Percentiles rank a stretch among this genome's conserved stretches.
Evolutionary conservation across 306 rosid genomes (phyloP).

Genomic region (Inga oerstediana): DNA sequence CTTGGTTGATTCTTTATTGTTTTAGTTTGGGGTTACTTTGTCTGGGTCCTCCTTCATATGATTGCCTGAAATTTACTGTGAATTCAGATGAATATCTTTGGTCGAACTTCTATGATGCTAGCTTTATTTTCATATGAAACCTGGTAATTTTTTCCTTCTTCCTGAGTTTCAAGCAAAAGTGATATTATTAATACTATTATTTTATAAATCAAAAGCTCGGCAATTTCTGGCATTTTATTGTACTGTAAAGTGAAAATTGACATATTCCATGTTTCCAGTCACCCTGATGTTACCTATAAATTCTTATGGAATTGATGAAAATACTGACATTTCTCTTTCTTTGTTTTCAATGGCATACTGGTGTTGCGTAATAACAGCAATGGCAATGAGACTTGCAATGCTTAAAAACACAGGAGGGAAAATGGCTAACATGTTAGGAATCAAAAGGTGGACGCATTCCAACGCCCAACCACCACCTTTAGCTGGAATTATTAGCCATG

Average conservation of each 20-base stretch:
- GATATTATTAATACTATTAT: no score
- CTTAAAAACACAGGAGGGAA: slow-evolving; percentile 36
- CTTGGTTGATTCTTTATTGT: background rate
- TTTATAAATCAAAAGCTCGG: no score
- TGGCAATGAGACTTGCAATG: slow-evolving; percentile 53
- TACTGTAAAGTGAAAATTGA: no score
- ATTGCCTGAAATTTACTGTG: background rate
- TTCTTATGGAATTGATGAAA: background rate
- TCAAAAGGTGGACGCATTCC: slow-evolving; percentile 43
- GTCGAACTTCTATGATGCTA: background rate
- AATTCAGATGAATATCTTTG: no score
- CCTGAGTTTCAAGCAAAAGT: background rate
- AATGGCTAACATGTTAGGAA: slow-evolving; percentile 39
- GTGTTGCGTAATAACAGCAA: slow-evolving; percentile 23
- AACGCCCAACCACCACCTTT: slow-evolving; percentile 57
- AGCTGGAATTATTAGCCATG: slow-evolving; percentile 39
- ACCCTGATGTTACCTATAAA: background rate
- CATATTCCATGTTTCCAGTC: background rate
- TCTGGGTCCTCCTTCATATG: no score
- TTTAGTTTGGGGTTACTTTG: no score
- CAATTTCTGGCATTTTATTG: no score
- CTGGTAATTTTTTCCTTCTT: background rate
- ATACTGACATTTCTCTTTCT: background rate
- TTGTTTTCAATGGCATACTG: background rate
- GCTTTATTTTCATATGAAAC: background rate